Evolutionary conservation across 1,139 yeast genomes (phyloP).

Genomic region (Pichia sp.): DNA sequence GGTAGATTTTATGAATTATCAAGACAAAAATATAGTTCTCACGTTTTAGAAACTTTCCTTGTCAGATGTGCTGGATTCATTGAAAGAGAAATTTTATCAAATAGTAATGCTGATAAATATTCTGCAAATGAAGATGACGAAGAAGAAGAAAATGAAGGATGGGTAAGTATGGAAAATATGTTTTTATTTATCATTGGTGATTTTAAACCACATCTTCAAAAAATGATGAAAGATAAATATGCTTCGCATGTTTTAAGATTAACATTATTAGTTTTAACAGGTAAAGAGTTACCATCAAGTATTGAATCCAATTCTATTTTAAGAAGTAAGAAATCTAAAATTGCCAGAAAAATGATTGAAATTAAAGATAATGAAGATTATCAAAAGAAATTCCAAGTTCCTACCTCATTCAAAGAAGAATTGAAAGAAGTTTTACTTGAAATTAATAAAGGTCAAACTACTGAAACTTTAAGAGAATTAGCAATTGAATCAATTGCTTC

Average conservation of each 20-base stretch:
- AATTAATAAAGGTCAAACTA: constrained; percentile 38
- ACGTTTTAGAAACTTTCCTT: constrained; percentile 81
- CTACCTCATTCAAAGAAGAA: constrained; percentile 63
- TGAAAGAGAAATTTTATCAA: constrained; percentile 57
- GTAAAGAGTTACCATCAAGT: constrained; percentile 75
- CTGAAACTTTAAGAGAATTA: constrained; percentile 53
- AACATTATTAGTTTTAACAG: constrained; percentile 63
- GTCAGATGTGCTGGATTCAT: constrained; percentile 70
- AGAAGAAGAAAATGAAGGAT: constrained; percentile 33
- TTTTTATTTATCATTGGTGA: constrained; percentile 63
- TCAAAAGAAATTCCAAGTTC: constrained; percentile 62
- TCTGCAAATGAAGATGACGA: constrained; percentile 28
- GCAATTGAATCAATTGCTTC: constrained; percentile 80
- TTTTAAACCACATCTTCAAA: constrained; percentile 49
- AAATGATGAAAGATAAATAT: constrained; percentile 68
- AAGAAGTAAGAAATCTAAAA: constrained; percentile 80
- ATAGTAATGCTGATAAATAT: constrained; percentile 28
- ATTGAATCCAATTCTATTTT: constrained; percentile 66
- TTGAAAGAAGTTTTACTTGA: constrained; percentile 41
- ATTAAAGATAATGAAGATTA: constrained; percentile 72
- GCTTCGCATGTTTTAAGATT: constrained; percentile 85
- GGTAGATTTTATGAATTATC: constrained; percentile 73
- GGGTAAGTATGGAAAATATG: constrained; percentile 55
- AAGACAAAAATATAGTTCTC: constrained; percentile 88
- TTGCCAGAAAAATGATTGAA: constrained; percentile 90